Evolutionary conservation across 2,329 filamentous ascomycete species (phyloP).

Genomic region (Fusarium equiseti): DNA sequence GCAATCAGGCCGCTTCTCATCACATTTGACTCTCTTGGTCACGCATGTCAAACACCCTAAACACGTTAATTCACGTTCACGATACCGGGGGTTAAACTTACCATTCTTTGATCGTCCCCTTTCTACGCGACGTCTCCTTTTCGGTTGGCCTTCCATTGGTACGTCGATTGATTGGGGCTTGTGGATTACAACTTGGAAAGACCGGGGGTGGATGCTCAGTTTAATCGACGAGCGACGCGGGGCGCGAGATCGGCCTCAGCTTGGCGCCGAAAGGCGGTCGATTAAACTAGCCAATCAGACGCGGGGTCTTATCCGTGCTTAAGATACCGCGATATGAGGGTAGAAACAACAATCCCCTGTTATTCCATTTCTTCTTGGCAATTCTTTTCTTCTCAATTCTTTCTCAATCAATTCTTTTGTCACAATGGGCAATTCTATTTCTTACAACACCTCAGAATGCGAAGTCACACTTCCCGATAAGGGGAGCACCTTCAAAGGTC

Average conservation of each 20-base stretch:
- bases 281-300: slow-evolving; percentile 13
- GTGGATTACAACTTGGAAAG: too few relatives aligned
- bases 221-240: background rate
- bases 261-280: background rate
- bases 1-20: slow-evolving; percentile 1
- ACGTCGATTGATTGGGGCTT: background rate
- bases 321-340: background rate
- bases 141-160: background rate
- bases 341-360: background rate
- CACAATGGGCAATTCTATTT: slow-evolving; percentile 18
- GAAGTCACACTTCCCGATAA: background rate
- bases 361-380: background rate
- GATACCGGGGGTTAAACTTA: background rate
- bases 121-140: slow-evolving; percentile 20
- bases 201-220: background rate
- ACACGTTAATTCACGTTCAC: background rate
- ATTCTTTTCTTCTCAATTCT: background rate
- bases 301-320: rapidly evolving
- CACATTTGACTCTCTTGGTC: slow-evolving; percentile 19
- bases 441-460: slow-evolving; percentile 16
- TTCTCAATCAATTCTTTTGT: rapidly evolving
- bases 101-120: slow-evolving; percentile 26
- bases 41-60: slow-evolving; percentile 19
- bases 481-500: slow-evolving; percentile 44
- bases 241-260: too few relatives aligned